Evolutionary conservation across 306 rosid species (phyloP).

Genomic region (Pterocarpus santalinus): DNA sequence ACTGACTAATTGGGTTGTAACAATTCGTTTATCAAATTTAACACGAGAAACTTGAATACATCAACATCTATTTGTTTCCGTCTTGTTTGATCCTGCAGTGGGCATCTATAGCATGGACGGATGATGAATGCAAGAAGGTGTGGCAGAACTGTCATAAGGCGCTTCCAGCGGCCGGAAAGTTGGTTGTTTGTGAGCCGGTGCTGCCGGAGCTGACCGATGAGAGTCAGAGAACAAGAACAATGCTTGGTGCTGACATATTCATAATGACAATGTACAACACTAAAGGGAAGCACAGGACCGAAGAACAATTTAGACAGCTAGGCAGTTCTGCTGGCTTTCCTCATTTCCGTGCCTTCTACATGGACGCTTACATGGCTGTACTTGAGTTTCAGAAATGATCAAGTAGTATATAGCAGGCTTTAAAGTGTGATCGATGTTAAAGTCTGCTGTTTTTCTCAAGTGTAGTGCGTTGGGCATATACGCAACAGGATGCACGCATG

Average conservation of each 20-base stretch:
- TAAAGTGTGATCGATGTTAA: too few relatives aligned
- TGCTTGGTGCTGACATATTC: slow-evolving; percentile 69
- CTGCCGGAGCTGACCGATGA: slow-evolving; percentile 68
- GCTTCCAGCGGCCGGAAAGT: slow-evolving; percentile 69
- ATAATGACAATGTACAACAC: slow-evolving; percentile 75
- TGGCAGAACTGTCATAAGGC: slow-evolving; percentile 73
- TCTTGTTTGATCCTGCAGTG: slow-evolving; percentile 55
- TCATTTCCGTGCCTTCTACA: slow-evolving; percentile 56
- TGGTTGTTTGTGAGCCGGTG: slow-evolving; percentile 81
- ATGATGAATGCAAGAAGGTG: slow-evolving; percentile 65
- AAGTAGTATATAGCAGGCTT: too few relatives aligned
- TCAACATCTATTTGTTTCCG: too few relatives aligned
- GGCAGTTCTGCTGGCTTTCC: slow-evolving; percentile 66
- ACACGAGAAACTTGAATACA: too few relatives aligned
- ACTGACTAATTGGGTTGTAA: too few relatives aligned
- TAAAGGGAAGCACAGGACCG: slow-evolving; percentile 80
- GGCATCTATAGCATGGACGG: slow-evolving; percentile 71
- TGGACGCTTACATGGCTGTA: slow-evolving; percentile 61
- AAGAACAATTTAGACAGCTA: slow-evolving; percentile 60
- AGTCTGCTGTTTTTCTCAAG: too few relatives aligned
- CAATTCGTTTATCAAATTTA: too few relatives aligned
- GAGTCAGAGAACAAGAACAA: slow-evolving; percentile 71
- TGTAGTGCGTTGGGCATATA: too few relatives aligned
- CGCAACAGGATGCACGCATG: too few relatives aligned
- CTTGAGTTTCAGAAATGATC: slow-evolving; percentile 77